Evolutionary conservation across 2,329 filamentous ascomycete species (phyloP).

Genomic region (Calonectria pseudoturangicola): DNA sequence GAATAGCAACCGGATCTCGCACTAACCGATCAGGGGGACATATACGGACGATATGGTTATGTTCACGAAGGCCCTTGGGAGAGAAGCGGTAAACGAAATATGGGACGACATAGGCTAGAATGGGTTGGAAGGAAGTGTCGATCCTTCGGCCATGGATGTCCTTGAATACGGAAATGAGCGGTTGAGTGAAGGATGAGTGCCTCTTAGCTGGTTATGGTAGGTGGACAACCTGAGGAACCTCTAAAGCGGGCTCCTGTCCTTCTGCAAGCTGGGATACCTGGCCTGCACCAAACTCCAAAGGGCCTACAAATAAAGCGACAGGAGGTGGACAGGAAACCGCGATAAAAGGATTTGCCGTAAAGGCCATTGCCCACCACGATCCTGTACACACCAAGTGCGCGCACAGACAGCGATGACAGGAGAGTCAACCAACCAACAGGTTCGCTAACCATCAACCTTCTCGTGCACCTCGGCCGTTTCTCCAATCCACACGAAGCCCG

Average conservation of each 20-base stretch:
- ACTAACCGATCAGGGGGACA: neutral
- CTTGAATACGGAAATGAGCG: constrained; percentile 21
- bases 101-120: constrained; percentile 20
- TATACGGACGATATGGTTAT: neutral
- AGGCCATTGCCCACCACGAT: neutral
- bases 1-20: neutral
- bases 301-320: no score
- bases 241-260: neutral
- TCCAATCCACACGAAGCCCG: no score
- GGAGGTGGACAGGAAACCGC: neutral
- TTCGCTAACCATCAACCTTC: neutral
- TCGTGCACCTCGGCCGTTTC: neutral
- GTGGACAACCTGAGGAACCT: neutral
- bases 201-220: constrained; percentile 27
- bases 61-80: neutral
- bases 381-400: neutral
- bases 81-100: constrained; percentile 16
- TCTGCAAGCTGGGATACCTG: constrained; percentile 2
- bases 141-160: constrained; percentile 30
- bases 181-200: constrained; percentile 30
- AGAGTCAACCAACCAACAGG: no score
- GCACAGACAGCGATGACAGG: neutral
- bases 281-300: neutral
- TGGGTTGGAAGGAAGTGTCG: constrained; percentile 22
- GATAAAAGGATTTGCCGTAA: neutral